A percentile compares a stretch with the other conserved stretches of the same genome.
These are phyloP conservation scores for Suillus discolor DNA, from an alignment of 768 basidiomycete genomes.

Conservation along the genomic window DNA sequence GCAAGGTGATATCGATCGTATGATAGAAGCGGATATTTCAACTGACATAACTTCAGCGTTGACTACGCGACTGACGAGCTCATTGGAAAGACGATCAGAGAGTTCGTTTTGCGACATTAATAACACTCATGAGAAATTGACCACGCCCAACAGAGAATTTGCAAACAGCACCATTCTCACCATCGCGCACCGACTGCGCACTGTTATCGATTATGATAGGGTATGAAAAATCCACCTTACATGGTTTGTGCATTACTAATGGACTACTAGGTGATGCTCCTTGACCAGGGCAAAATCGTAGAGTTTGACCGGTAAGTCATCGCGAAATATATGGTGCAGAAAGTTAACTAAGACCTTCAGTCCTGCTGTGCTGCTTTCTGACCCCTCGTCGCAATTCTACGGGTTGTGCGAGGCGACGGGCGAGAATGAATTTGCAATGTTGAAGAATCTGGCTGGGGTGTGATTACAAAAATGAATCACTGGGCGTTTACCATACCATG, in stretches of 20 bases:
- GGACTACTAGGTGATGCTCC: conserved; percentile 61
- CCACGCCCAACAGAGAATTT: conserved; percentile 56
- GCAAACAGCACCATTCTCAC: conserved; percentile 81
- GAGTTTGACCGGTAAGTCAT: conserved; percentile 65
- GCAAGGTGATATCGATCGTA: conserved; percentile 49
- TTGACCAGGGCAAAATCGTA: conserved; percentile 76
- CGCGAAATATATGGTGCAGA: neutral
- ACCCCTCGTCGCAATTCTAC: conserved; percentile 64
- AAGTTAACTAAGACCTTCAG: conserved; percentile 25
- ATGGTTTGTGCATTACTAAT: conserved; percentile 16
- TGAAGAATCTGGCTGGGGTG: conserved; percentile 65
- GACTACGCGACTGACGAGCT: conserved; percentile 90
- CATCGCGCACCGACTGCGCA: conserved; percentile 78
- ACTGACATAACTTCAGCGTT: conserved; percentile 43
- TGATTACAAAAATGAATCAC: conserved; percentile 2
- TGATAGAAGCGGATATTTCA: conserved; percentile 2
- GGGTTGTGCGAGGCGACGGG: conserved; percentile 75
- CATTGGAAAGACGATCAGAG: conserved; percentile 78
- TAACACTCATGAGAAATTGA: neutral
- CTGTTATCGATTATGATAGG: conserved; percentile 83
- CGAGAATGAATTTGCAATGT: conserved; percentile 64
- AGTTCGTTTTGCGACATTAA: conserved; percentile 46
- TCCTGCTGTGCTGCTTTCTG: conserved; percentile 55
- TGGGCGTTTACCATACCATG: neutral
- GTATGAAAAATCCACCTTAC: conserved; percentile 35